These are phyloP conservation scores for Trichoderma koningii DNA, from an alignment of 2,329 filamentous ascomycete species.

Conservation along the genomic window DNA sequence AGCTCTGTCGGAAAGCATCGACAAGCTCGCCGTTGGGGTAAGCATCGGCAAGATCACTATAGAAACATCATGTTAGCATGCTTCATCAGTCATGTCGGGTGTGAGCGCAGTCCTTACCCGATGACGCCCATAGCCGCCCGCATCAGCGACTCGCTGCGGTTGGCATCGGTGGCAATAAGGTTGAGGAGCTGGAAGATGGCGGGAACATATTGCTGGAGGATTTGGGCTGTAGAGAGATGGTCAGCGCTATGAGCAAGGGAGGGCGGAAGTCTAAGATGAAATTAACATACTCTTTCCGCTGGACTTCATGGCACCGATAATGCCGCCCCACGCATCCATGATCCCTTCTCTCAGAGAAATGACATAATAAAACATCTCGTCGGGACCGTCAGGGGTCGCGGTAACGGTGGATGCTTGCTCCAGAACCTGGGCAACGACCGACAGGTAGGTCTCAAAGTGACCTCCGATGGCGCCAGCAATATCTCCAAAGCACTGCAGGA, in stretches of 20 bases:
- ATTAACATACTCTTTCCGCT: slow-evolving; percentile 68
- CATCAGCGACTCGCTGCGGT: slow-evolving; percentile 89
- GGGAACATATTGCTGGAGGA: slow-evolving; percentile 75
- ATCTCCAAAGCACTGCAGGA: slow-evolving; percentile 96
- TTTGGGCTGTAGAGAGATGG: slow-evolving; percentile 54
- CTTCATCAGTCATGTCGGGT: too few relatives aligned
- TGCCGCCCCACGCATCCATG: slow-evolving; percentile 98
- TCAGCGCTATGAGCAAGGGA: slow-evolving; percentile 33
- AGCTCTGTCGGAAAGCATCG: slow-evolving; percentile 84
- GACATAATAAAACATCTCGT: slow-evolving; percentile 97
- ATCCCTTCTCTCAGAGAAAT: slow-evolving; percentile 94
- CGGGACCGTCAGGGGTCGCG: slow-evolving; percentile 75
- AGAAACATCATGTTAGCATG: background rate
- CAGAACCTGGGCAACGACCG: slow-evolving; percentile 88
- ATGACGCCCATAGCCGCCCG: slow-evolving; percentile 96
- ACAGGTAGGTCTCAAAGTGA: slow-evolving; percentile 89
- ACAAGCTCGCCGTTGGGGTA: slow-evolving; percentile 89
- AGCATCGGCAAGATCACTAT: slow-evolving; percentile 86
- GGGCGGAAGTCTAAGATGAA: too few relatives aligned
- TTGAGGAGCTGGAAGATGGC: slow-evolving; percentile 86
- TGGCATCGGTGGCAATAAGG: slow-evolving; percentile 76
- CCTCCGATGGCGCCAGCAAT: slow-evolving; percentile 93
- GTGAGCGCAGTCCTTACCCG: slow-evolving; percentile 63
- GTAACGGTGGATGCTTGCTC: slow-evolving; percentile 88
- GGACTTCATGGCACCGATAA: slow-evolving; percentile 89